These are phyloP conservation scores for Licmophora abbreviata DNA, from an alignment of 108 stramenopile genomes.

Conservation along the genomic window DNA sequence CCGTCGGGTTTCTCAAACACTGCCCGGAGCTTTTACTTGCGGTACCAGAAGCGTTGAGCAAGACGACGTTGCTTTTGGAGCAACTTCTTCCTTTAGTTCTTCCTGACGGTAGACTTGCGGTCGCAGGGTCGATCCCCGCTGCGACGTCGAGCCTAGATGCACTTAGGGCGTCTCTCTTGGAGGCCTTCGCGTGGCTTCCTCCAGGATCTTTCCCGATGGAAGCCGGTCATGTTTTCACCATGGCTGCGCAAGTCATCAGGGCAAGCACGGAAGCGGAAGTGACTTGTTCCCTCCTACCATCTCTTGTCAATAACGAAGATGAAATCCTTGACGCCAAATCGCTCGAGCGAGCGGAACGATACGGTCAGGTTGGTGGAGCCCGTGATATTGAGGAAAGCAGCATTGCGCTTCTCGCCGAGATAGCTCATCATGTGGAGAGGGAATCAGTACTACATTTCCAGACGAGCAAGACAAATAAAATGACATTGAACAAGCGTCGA, in stretches of 20 bases:
- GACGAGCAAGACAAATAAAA: no score
- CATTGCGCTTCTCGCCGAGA: constrained; percentile 37
- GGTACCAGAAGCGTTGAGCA: constrained; percentile 75
- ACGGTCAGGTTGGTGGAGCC: constrained; percentile 57
- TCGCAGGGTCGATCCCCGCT: constrained; percentile 22
- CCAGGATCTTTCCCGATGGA: constrained; percentile 79
- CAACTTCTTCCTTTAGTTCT: constrained; percentile 55
- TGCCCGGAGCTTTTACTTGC: constrained; percentile 66
- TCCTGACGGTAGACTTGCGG: constrained; percentile 51
- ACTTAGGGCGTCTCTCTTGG: constrained; percentile 71
- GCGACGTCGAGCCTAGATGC: constrained; percentile 51
- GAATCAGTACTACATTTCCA: constrained; percentile 56
- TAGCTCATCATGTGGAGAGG: constrained; percentile 52
- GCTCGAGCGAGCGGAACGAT: constrained; percentile 34
- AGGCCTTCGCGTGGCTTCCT: constrained; percentile 86
- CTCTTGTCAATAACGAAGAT: constrained; percentile 60
- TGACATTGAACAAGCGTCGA: neutral
- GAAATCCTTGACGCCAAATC: constrained; percentile 55
- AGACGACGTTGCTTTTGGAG: constrained; percentile 58
- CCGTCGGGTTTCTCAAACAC: constrained; percentile 66
- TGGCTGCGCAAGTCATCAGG: constrained; percentile 67
- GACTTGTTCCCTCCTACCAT: constrained; percentile 58
- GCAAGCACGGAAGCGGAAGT: constrained; percentile 44
- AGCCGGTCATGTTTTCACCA: constrained; percentile 70
- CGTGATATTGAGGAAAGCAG: constrained; percentile 50